Conservation (phyloP, 1,284 basidiomycete species). For the Ustilago hordei region DNA sequence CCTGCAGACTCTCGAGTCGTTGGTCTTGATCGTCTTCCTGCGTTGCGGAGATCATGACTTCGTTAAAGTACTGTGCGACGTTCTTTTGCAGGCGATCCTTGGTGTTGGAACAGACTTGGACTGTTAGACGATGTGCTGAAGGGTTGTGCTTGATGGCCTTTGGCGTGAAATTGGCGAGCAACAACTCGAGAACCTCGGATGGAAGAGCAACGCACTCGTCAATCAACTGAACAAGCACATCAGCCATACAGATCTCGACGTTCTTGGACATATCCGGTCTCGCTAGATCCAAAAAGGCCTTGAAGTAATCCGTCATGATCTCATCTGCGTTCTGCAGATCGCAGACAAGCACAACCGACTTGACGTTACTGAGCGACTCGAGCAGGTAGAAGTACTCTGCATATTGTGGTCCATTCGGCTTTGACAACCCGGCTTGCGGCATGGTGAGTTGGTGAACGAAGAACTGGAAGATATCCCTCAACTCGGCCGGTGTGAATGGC, state of each 20-base stretch:
- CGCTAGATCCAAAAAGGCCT: slow-evolving; percentile 83
- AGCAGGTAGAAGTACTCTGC: slow-evolving; percentile 77
- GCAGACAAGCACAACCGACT: slow-evolving; percentile 91
- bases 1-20: slow-evolving; percentile 72
- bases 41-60: slow-evolving; percentile 68
- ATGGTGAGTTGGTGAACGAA: slow-evolving; percentile 71
- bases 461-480: slow-evolving; percentile 74
- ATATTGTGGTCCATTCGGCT: slow-evolving; percentile 53
- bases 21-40: slow-evolving; percentile 68
- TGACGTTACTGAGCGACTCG: slow-evolving; percentile 90
- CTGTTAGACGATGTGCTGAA: slow-evolving; percentile 83
- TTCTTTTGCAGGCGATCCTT: slow-evolving; percentile 89
- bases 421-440: slow-evolving; percentile 49
- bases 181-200: slow-evolving; percentile 80
- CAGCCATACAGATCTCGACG: slow-evolving; percentile 86
- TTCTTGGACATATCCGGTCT: slow-evolving; percentile 77
- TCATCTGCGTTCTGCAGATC: slow-evolving; percentile 89
- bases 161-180: slow-evolving; percentile 87
- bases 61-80: slow-evolving; percentile 76
- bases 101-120: slow-evolving; percentile 85
- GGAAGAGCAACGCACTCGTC: slow-evolving; percentile 85
- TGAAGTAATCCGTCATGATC: slow-evolving; percentile 84
- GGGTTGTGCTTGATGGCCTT: slow-evolving; percentile 73
- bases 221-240: slow-evolving; percentile 88
- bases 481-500: slow-evolving; percentile 87